Percentiles rank a stretch among this genome's conserved stretches.
Conservation (phyloP, 2,329 filamentous ascomycete species). For the Epichloe uncinata region DNA sequence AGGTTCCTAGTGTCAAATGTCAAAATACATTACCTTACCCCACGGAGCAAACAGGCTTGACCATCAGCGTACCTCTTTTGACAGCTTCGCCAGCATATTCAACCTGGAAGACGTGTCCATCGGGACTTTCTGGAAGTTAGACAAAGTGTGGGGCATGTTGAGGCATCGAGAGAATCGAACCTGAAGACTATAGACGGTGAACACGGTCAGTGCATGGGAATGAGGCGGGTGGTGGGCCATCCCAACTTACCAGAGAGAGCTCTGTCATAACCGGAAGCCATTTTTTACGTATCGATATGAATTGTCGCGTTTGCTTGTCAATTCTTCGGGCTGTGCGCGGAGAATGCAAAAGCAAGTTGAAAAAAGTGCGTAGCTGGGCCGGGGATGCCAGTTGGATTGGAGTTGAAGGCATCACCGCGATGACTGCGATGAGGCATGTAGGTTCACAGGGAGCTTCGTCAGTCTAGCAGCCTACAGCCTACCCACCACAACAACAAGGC, state of each 20-base stretch:
- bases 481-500: constrained; percentile 6
- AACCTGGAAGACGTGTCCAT: constrained; percentile 99
- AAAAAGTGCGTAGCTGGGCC: background rate
- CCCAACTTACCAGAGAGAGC: constrained; percentile 80
- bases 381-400: constrained; percentile 3
- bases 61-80: constrained; percentile 62
- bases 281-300: constrained; percentile 16
- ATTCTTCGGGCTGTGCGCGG: background rate
- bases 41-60: constrained; percentile 1
- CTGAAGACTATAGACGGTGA: constrained; percentile 59
- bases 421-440: background rate
- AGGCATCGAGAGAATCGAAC: constrained; percentile 26
- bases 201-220: constrained; percentile 24
- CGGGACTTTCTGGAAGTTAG: constrained; percentile 59
- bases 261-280: constrained; percentile 98
- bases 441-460: constrained; percentile 22
- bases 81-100: constrained; percentile 98
- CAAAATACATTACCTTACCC: constrained; percentile 9
- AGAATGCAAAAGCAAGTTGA: background rate
- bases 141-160: background rate
- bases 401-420: constrained; percentile 1
- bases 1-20: constrained; percentile 54
- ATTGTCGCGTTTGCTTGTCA: background rate
- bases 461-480: constrained; percentile 27
- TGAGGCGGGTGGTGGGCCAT: constrained; percentile 4